Evolutionary conservation across 1,284 basidiomycete species (phyloP).

Genomic region (Exsudoporus floridanus): DNA sequence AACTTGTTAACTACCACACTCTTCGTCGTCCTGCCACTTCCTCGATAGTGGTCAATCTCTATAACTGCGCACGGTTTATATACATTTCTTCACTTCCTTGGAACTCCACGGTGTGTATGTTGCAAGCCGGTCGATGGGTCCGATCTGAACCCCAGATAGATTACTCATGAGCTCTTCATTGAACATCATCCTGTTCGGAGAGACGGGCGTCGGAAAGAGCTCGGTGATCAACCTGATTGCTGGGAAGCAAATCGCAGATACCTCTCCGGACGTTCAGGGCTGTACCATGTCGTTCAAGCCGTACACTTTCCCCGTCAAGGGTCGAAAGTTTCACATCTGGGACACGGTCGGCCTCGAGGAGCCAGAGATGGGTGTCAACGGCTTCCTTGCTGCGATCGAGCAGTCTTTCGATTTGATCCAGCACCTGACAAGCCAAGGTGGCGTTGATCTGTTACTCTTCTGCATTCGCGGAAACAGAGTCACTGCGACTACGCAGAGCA

Average conservation of each 20-base stretch:
- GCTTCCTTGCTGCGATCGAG: constrained; percentile 35
- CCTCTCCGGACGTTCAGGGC: constrained; percentile 27
- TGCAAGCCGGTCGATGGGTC: constrained; percentile 2
- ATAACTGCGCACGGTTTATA: background rate
- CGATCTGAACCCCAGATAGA: constrained; percentile 24
- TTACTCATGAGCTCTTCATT: constrained; percentile 23
- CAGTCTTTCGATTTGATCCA: constrained; percentile 38
- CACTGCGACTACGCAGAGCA: constrained; percentile 33
- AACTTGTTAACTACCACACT: background rate
- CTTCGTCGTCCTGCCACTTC: background rate
- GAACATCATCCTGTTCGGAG: constrained; percentile 36
- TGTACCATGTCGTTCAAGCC: constrained; percentile 32
- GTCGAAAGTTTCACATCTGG: constrained; percentile 31
- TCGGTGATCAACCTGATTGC: constrained; percentile 36
- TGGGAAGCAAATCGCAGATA: constrained; percentile 24
- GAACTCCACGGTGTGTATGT: constrained; percentile 15
- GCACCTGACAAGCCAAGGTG: constrained; percentile 27
- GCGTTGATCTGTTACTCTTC: constrained; percentile 41
- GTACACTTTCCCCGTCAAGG: constrained; percentile 24
- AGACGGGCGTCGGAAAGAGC: constrained; percentile 35
- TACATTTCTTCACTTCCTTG: background rate
- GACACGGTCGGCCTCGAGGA: constrained; percentile 45
- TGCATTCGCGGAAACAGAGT: constrained; percentile 40
- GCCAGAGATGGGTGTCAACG: constrained; percentile 28
- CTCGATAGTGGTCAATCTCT: background rate